Base-by-base conservation (phyloP, 1,284 basidiomycete genomes). In the Malassezia sympodialis region DNA sequence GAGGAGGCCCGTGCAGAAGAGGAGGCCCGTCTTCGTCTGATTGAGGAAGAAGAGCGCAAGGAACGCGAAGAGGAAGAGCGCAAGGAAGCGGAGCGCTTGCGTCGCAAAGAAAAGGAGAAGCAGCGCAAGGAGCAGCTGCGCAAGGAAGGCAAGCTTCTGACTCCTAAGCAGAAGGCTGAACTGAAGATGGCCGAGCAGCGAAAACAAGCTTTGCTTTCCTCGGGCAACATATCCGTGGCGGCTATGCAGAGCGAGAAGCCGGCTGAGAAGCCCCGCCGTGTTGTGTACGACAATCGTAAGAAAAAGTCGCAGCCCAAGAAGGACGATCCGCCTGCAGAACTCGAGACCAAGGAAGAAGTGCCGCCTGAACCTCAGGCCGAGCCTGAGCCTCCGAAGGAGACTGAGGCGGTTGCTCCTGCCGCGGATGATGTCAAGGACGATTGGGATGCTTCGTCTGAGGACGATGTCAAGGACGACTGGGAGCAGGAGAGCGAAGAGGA, bases 81-180 rank as follows among this genome's bases (percentile, higher is more conserved):
- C 47, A 73, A 72, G 53, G 72, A 70, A 51, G 69, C 67, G 7
- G 70, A 69, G 37, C 63, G 67, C 15, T 54, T 44, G 26, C 63
- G 67, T 4, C 72, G 68, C 37, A 72, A 70, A 61, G 72, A 74
- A 34, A 72, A 68, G 51, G 72, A 74, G 56, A 66, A 61, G 54
- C 61, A 61, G 28, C 73, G 72, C 56, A 61, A 60, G 44, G 72
- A 74, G 56, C 72, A 73, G 59, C 64, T 73, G 53, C 64, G 65
- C 51, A 69, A 67, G 56, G 72, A 74, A 58, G 72, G 72, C 55
- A 72, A 73, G 61, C 65, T 72, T 15, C 59, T 74, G 30, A 74
- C 72, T 1, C 70, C 72, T 34, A 96, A 94, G 77, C 91, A 98
- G 76, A 96, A 91, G 77, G 87, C 89, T 68, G 91, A 96, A 75